Evolutionary conservation across 176 grass and related monocot genomes (phyloP).

Genomic region (Rhynchospora pubera): DNA sequence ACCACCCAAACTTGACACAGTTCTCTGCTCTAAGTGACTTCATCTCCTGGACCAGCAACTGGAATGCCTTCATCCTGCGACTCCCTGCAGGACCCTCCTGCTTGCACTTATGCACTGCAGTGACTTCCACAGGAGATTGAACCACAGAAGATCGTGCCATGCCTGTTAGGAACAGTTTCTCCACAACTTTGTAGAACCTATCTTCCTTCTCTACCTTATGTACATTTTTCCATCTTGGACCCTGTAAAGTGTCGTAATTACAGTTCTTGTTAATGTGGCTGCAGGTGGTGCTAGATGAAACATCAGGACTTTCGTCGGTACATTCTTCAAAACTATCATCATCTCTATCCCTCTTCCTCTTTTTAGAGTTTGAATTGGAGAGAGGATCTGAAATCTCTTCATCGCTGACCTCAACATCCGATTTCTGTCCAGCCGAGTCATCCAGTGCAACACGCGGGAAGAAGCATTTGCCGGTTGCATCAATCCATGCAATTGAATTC

Average conservation of each 20-base stretch:
- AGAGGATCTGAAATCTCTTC: neutral
- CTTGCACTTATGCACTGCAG: conserved; percentile 47
- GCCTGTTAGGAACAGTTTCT: conserved; percentile 51
- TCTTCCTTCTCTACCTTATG: conserved; percentile 30
- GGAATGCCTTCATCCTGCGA: conserved; percentile 37
- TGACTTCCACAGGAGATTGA: conserved; percentile 26
- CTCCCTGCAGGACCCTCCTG: neutral
- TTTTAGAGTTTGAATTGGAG: neutral
- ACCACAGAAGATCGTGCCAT: conserved; percentile 8
- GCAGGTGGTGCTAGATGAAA: neutral
- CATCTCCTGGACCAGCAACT: conserved; percentile 32
- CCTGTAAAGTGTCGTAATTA: neutral
- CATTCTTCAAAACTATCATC: conserved; percentile 33
- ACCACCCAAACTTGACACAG: conserved; percentile 64
- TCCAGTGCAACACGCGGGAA: conserved; percentile 31
- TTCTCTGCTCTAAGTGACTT: conserved; percentile 30
- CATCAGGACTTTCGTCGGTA: conserved; percentile 11
- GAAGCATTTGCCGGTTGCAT: conserved; percentile 48
- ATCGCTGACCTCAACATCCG: neutral
- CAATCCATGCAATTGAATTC: conserved; percentile 67
- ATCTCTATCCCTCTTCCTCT: neutral
- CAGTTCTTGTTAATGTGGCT: neutral
- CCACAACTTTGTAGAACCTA: conserved; percentile 48
- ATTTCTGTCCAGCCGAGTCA: conserved; percentile 3
- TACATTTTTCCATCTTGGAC: conserved; percentile 19